Conservation (phyloP, 2,329 filamentous ascomycete genomes). For the Sarocladium kiliense region DNA sequence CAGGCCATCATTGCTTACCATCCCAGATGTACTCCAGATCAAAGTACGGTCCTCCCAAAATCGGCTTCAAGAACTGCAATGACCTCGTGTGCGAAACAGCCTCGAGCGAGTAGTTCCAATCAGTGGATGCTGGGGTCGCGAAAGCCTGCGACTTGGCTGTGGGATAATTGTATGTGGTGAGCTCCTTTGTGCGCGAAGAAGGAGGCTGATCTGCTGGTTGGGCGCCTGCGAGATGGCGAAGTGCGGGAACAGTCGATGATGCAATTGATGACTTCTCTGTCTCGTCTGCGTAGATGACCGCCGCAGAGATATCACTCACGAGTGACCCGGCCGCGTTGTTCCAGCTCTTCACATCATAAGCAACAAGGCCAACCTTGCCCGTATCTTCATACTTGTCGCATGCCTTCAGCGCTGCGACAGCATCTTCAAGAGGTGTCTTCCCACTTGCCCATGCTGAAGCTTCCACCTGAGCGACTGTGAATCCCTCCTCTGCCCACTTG, state of each 20-base stretch:
- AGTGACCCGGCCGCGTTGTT: slow-evolving; percentile 14
- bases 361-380: slow-evolving; percentile 31
- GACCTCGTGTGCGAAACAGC: slow-evolving; percentile 60
- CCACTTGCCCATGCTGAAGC: slow-evolving; percentile 16
- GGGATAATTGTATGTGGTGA: slow-evolving; percentile 35
- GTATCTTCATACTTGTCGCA: slow-evolving; percentile 28
- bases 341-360: slow-evolving; percentile 14
- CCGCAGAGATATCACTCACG: slow-evolving; percentile 13
- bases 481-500: slow-evolving; percentile 72
- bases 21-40: slow-evolving; percentile 73
- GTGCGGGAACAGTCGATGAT: not conserved
- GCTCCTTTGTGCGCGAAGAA: not conserved
- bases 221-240: slow-evolving; percentile 3
- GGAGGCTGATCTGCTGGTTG: slow-evolving; percentile 5
- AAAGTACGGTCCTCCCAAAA: slow-evolving; percentile 59
- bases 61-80: slow-evolving; percentile 51
- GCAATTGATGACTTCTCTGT: slow-evolving; percentile 5
- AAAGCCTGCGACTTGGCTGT: slow-evolving; percentile 31
- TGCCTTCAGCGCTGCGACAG: slow-evolving; percentile 15
- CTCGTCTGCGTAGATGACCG: slow-evolving; percentile 17
- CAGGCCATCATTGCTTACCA: not conserved
- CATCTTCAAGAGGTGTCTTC: slow-evolving; percentile 14
- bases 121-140: slow-evolving; percentile 29
- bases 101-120: slow-evolving; percentile 44
- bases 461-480: slow-evolving; percentile 51